Conservation (phyloP, 2,329 filamentous ascomycete species). For the Epicoccum nigrum region DNA sequence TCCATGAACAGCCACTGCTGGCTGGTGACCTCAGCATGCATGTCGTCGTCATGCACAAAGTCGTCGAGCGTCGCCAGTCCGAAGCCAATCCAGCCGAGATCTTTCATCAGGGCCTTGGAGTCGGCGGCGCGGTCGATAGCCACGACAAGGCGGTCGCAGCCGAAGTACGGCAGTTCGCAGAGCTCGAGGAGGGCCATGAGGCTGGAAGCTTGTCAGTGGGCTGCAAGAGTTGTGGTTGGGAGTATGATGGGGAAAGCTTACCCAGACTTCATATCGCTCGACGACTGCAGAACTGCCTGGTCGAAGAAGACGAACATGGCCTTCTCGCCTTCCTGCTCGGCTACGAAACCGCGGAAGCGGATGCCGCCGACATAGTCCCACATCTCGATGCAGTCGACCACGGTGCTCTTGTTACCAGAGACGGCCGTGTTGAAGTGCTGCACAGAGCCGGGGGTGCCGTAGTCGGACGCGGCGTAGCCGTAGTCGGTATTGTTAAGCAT, state of each 20-base stretch:
- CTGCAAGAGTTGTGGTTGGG: neutral
- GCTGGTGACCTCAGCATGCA: constrained; percentile 63
- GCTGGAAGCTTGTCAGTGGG: constrained; percentile 28
- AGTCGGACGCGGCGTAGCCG: constrained; percentile 39
- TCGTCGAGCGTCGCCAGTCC: constrained; percentile 79
- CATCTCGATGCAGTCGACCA: constrained; percentile 74
- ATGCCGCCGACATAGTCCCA: constrained; percentile 86
- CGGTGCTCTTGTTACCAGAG: constrained; percentile 34
- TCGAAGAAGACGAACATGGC: constrained; percentile 91
- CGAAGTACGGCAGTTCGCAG: constrained; percentile 72
- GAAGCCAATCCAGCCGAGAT: constrained; percentile 92
- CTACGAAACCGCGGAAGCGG: constrained; percentile 85
- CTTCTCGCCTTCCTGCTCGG: constrained; percentile 71
- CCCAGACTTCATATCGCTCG: constrained; percentile 84
- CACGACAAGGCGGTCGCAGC: constrained; percentile 77
- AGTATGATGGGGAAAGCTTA: constrained; percentile 55
- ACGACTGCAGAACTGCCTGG: constrained; percentile 63
- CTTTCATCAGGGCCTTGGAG: constrained; percentile 71
- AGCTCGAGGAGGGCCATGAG: constrained; percentile 90
- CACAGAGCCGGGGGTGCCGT: constrained; percentile 32
- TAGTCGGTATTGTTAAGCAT: constrained; percentile 54
- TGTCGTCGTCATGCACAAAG: constrained; percentile 66
- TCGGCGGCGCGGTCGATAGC: constrained; percentile 76
- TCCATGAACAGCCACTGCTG: constrained; percentile 83
- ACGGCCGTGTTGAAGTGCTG: constrained; percentile 24